Percentiles rank a stretch among this genome's conserved stretches.
These are phyloP conservation scores for Cardamine resedifolia DNA, from an alignment of 345 rosid species.

Conservation along the genomic window DNA sequence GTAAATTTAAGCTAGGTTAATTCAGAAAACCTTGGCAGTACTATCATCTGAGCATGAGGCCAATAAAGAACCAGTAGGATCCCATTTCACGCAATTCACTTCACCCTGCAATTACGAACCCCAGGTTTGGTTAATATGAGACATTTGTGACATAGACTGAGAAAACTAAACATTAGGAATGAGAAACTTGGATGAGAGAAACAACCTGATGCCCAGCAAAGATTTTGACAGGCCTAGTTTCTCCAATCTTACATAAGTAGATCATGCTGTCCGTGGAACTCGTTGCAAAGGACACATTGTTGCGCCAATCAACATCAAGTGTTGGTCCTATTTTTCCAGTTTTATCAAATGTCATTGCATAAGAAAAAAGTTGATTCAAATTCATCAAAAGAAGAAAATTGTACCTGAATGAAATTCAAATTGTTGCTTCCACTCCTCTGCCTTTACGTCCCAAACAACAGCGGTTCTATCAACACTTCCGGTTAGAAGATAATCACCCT, in stretches of 20 bases:
- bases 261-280: slow-evolving; percentile 94
- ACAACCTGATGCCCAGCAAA: slow-evolving; percentile 95
- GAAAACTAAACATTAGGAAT: not conserved
- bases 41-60: slow-evolving; percentile 99
- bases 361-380: not conserved
- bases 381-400: not conserved
- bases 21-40: slow-evolving; percentile 76
- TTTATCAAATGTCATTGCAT: not conserved
- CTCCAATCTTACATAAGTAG: slow-evolving; percentile 94
- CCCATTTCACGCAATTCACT: slow-evolving; percentile 99
- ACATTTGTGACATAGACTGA: slow-evolving; percentile 1
- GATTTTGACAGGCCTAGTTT: slow-evolving; percentile 63
- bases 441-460: slow-evolving; percentile 97
- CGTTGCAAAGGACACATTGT: slow-evolving; percentile 92
- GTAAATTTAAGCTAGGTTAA: not conserved
- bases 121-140: slow-evolving; percentile 20
- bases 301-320: slow-evolving; percentile 99
- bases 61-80: slow-evolving; percentile 86
- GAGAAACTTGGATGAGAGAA: slow-evolving; percentile 25
- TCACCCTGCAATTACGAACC: slow-evolving; percentile 70
- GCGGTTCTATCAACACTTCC: slow-evolving; percentile 98
- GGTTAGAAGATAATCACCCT: slow-evolving; percentile 96
- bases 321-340: slow-evolving; percentile 65
- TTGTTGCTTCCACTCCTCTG: slow-evolving; percentile 92
- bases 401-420: slow-evolving; percentile 90